Evolutionary conservation across 306 rosid genomes (phyloP).

Genomic region (Pyrus betulifolia): DNA sequence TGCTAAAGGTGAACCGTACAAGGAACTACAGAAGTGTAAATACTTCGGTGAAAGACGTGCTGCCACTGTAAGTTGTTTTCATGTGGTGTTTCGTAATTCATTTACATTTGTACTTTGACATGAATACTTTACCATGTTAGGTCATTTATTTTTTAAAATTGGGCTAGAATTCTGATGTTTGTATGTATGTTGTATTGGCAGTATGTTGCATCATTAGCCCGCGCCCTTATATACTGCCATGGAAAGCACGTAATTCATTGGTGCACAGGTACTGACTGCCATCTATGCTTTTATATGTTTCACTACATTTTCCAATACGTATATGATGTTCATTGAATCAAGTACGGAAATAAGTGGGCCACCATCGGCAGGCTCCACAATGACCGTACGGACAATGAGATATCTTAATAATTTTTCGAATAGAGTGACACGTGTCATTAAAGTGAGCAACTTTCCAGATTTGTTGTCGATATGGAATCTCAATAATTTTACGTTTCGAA

Average conservation of each 20-base stretch:
- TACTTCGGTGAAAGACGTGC: conserved; percentile 98
- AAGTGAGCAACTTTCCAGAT: too few relatives aligned
- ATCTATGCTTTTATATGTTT: conserved; percentile 15
- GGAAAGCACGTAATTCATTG: conserved; percentile 98
- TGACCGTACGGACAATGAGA: conserved; percentile 56
- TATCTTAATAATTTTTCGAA: background rate
- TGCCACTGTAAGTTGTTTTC: conserved; percentile 70
- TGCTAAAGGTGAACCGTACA: conserved; percentile 96
- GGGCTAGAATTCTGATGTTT: background rate
- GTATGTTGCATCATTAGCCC: conserved; percentile 92
- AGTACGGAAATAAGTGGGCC: background rate
- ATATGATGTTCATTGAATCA: conserved; percentile 11
- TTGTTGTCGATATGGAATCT: too few relatives aligned
- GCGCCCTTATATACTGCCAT: conserved; percentile 98
- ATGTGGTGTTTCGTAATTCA: background rate
- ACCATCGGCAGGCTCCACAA: conserved; percentile 23
- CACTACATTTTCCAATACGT: background rate
- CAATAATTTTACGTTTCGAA: too few relatives aligned
- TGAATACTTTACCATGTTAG: background rate
- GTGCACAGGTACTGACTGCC: conserved; percentile 63
- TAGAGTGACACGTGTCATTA: too few relatives aligned
- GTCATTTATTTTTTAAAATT: background rate
- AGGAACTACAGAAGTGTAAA: conserved; percentile 90
- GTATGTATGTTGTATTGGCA: conserved; percentile 25
- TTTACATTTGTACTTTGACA: background rate